These are phyloP conservation scores for Hyaloscypha variabilis DNA, from an alignment of 495 filamentous ascomycete genomes.

Conservation along the genomic window DNA sequence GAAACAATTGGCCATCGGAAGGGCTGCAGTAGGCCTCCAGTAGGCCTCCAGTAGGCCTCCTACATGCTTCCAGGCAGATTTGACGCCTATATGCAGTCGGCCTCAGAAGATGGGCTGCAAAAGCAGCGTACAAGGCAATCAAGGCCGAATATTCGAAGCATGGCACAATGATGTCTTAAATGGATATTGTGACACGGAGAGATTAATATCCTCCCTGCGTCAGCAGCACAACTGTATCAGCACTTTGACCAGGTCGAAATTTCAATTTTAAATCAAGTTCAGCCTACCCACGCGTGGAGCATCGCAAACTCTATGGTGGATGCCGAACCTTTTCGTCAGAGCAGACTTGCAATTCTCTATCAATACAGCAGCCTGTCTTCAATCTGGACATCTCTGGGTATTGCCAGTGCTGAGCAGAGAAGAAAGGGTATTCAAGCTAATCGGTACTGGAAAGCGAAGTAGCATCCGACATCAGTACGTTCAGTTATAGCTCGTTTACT, in stretches of 20 bases:
- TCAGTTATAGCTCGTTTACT: background rate
- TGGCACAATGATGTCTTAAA: background rate
- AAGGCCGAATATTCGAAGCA: background rate
- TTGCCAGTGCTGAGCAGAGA: background rate
- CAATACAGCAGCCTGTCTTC: background rate
- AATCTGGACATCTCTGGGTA: background rate
- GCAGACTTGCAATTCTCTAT: conserved; percentile 1
- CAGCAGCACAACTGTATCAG: background rate
- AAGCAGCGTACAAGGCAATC: background rate
- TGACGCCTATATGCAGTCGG: conserved; percentile 1
- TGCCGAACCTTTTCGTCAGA: background rate
- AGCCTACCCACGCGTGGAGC: too few relatives aligned
- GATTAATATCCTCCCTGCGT: background rate
- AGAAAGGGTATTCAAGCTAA: background rate
- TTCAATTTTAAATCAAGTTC: background rate
- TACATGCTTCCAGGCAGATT: background rate
- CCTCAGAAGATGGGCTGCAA: background rate
- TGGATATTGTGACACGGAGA: background rate
- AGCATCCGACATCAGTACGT: conserved; percentile 2
- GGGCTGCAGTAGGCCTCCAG: background rate
- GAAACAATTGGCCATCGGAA: background rate
- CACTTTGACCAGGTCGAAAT: background rate
- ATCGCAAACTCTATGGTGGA: background rate
- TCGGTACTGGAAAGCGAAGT: background rate
- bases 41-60: background rate